Evolutionary conservation across 2,329 filamentous ascomycete genomes (phyloP), one percentile per base, ranked within the genome.

Genomic region (Alternaria sp.): DNA sequence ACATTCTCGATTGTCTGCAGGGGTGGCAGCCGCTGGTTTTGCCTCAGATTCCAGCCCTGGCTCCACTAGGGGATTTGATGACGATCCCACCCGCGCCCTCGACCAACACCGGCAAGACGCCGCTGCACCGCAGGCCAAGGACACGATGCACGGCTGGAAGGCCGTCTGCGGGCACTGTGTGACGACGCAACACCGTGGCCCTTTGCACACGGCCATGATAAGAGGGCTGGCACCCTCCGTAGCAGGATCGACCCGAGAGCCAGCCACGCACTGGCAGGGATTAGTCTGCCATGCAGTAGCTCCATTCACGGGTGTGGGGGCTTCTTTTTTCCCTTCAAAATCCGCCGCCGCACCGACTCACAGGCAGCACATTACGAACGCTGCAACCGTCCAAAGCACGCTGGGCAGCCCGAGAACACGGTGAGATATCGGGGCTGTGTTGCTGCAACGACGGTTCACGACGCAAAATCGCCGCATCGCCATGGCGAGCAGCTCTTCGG

Each of bases 401-500:
- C 36, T 50, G 55, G 46, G n/a, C 21, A 17, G 31, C 21, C 29
- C 41, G 13, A 26, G n/a, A 4, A 39, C 42, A 45, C 40, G 36
- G 24, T 13, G 24, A 49, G 21, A 42, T 9, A 49, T 21, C 40
- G 33, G 13, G 49, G 31, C 28, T 9, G 34, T 24, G 50, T 45
- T 44, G 33, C 23, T n/a, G 28, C 54, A 56, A 33, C 40, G 29
- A 54, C 54, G 37, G 24, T 46, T 40, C 56, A 50, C 29, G 44
- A 51, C 36, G 44, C 14, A 28, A 23, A 5, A 34, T 2, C 17
- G 39, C 44, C 33, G 17, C 17, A 24, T 34, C 11, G 39, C 56
- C 31, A 58, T 55, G 56, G 51, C 56, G 23, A 58, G 51, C 37
- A 63, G 56, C 60, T 50, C 62, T 50, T 52, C 66, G 65, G 80